Percentiles rank a stretch among this genome's conserved stretches.
Evolutionary conservation across 495 filamentous ascomycete genomes (phyloP).

Genomic region (Staphylotrichum tortipilum): DNA sequence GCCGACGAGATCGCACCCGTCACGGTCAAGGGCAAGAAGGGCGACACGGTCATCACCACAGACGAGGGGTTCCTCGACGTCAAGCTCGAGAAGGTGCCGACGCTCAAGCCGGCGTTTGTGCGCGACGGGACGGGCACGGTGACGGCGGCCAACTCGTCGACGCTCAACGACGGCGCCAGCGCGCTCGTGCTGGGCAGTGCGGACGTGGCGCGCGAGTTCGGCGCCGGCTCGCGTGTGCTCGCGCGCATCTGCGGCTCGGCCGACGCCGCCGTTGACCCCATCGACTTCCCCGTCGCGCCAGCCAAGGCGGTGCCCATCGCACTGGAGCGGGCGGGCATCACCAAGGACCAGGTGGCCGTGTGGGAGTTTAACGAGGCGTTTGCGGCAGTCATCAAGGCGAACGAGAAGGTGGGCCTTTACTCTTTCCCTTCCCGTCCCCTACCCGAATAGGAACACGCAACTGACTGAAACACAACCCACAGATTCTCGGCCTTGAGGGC

Average conservation of each 20-base stretch:
- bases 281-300: slow-evolving; percentile 92
- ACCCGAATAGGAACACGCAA: no score
- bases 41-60: slow-evolving; percentile 63
- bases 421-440: no score
- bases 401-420: slow-evolving; percentile 60
- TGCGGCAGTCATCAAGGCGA: slow-evolving; percentile 90
- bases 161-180: slow-evolving; percentile 88
- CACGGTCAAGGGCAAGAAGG: slow-evolving; percentile 74
- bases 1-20: slow-evolving; percentile 81
- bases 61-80: slow-evolving; percentile 86
- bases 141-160: slow-evolving; percentile 87
- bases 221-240: slow-evolving; percentile 61
- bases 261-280: slow-evolving; percentile 85
- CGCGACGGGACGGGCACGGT: slow-evolving; percentile 79
- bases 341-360: slow-evolving; percentile 75
- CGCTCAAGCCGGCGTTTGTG: slow-evolving; percentile 84
- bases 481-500: slow-evolving; percentile 70
- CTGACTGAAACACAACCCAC: no score
- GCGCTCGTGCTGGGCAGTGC: slow-evolving; percentile 79
- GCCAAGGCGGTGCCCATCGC: slow-evolving; percentile 87
- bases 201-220: slow-evolving; percentile 67
- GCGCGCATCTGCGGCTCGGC: slow-evolving; percentile 78
- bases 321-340: slow-evolving; percentile 80
- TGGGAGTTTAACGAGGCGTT: slow-evolving; percentile 99
- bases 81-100: slow-evolving; percentile 74